Base-by-base conservation (phyloP, 352 stramenopile genomes). In the Globisporangium ultimum region DNA sequence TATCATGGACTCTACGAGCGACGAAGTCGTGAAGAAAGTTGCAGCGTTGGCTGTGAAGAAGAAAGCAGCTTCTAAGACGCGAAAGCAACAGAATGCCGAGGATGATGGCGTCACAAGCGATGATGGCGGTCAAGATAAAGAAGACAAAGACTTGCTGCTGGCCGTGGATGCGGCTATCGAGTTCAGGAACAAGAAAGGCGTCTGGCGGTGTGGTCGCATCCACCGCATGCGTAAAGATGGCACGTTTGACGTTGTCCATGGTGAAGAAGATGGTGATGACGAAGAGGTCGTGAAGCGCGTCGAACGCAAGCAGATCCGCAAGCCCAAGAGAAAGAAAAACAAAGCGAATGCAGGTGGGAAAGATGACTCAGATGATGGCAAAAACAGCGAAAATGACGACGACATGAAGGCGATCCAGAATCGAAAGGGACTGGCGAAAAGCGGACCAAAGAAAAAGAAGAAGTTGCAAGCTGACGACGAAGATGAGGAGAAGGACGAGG, bases 211-310 rank as follows among this genome's bases (percentile, higher is more conserved):
- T 4, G 78, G 71, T 43, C 67, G 52, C 3, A 64, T 88, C 2
- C 53, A 41, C 8, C 74, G 66, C 54, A 55, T 64, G 13, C 73
- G 69, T 3, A 77, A 66, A 13, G 80, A 84, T 55, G 78, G 69
- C n/a, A 71, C 59, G 15, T 86, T 70, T 38, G 78, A 88, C 17
- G 49, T 88, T 42, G 70, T 58, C 9, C 24, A 76, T n/a, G 74
- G 84, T 15, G 77, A 55, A 22, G 74, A 77, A n/a, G 60, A 67
- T 20, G 71, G 74, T 6, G 70, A 74, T 20, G 63, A 68, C 12
- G 70, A 76, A 7, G 24, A 63, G 13, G 48, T 77, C 9, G 41
- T 45, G n/a, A 78, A 66, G 38, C 64, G 70, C 56, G 57, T 84
- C 7, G 60, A 68, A 43, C 54, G 57, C 3, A 58, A 58, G 42